Conservation (phyloP, 192 early-diverging fungal species). For the Oehlia diaphana region DNA sequence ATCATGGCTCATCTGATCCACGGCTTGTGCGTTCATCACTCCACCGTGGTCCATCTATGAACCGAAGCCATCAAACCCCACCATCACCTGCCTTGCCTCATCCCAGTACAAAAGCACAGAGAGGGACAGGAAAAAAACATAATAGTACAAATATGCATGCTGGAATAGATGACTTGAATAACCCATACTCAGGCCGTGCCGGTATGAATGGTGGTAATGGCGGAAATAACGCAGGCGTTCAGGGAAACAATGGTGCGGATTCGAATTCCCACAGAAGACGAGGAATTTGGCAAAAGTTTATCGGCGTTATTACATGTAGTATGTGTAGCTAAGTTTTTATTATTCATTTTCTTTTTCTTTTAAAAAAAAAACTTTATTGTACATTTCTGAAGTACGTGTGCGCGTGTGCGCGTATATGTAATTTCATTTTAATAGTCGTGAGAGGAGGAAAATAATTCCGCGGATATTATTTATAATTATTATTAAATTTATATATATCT, state of each 20-base stretch:
- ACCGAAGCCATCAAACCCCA: constrained; percentile 19
- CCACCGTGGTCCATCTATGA: constrained; percentile 25
- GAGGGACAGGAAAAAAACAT: constrained; percentile 14
- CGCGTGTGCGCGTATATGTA: background rate
- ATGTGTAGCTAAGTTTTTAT: constrained; percentile 34
- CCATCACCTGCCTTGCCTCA: constrained; percentile 10
- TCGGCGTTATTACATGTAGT: constrained; percentile 50
- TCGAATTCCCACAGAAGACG: constrained; percentile 27
- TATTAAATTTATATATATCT: background rate
- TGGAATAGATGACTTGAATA: constrained; percentile 27
- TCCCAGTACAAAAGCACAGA: background rate
- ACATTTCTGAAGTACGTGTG: background rate
- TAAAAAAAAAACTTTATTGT: background rate
- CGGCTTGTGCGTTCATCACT: constrained; percentile 25
- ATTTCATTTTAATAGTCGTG: background rate
- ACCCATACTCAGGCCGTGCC: constrained; percentile 6
- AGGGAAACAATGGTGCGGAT: constrained; percentile 27
- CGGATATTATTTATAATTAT: background rate
- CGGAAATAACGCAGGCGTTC: constrained; percentile 16
- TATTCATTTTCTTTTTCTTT: constrained; percentile 8
- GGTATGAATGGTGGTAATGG: constrained; percentile 29
- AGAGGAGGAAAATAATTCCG: background rate
- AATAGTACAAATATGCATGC: background rate
- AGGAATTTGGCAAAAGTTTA: constrained; percentile 44
- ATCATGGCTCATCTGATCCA: constrained; percentile 26